Evolutionary conservation across 2,329 filamentous ascomycete species (phyloP), one percentile per base, ranked within the genome.

Genomic region (Diaporthe vexans): DNA sequence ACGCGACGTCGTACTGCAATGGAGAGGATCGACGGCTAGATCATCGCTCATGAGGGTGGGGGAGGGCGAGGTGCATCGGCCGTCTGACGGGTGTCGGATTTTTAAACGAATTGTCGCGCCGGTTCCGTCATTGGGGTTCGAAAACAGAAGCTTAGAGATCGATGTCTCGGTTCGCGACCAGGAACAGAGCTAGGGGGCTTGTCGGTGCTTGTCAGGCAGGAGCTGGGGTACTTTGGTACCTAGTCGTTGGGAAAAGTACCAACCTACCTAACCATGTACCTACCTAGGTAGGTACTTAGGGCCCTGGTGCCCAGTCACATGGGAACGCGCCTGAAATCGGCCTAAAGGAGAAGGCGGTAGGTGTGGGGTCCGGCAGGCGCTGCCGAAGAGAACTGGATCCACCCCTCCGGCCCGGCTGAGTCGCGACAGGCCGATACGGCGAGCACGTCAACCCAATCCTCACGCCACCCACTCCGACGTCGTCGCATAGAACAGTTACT

Each of bases 21-120:
- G 79, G 71, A 81, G 80, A 48, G 77, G 72, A 71, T 76, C 76
- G 65, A 80, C 78, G 37, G 70, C 56, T 70, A 76, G 54, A 65
- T 74, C 74, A 75, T 75, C 61, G 57, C 61, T 75, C 46, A 43
- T 54, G 46, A 43, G n/a, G 19, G 69, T 33, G 59, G 54, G 40
- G 69, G 56, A 73, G 51, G 33, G n/a, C 68, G 17, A 57, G 68
- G 33, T 61, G 67, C 48, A 33, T 33, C 58, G 67, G 61, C 54
- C 65, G 46, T 67, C 40, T 51, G 70, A 33, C 43, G 26, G 19
- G 13, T 40, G 21, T 19, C 46, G 35, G 3, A 54, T 17, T 15
- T 54, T 59, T 40, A n/a, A 61, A 26, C 56, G 56, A 46, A 17
- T 37, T 21, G 69, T 61, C 46, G 21, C 4, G 65, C 40, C 48